Evolutionary conservation across 179 eudicot genomes (phyloP).

Genomic region (Beta lomatogona): DNA sequence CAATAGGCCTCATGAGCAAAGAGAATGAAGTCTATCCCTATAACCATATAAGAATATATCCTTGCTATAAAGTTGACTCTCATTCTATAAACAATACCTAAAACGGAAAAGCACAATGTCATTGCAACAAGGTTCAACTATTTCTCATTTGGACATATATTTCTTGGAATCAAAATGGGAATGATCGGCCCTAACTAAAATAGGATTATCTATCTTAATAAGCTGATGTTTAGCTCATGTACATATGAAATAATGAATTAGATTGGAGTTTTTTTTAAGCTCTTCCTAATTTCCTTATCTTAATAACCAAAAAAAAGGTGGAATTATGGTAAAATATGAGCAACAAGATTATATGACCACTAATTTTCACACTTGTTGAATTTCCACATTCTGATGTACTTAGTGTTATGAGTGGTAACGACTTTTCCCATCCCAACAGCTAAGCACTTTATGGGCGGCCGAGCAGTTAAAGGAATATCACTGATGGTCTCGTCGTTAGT

Average conservation of each 20-base stretch:
- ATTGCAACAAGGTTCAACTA: too few species aligned
- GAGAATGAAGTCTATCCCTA: neutral
- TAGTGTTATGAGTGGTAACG: slow-evolving; percentile 55
- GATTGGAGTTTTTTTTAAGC: too few species aligned
- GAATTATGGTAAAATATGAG: neutral
- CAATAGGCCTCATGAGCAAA: neutral
- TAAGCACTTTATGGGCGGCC: slow-evolving; percentile 66
- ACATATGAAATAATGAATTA: too few species aligned
- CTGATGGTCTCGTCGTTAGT: slow-evolving; percentile 49
- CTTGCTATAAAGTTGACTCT: neutral
- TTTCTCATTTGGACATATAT: too few species aligned
- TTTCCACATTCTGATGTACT: slow-evolving; percentile 58
- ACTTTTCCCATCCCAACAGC: slow-evolving; percentile 79
- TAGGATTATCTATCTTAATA: neutral
- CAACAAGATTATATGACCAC: neutral
- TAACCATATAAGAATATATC: too few species aligned
- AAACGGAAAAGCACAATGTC: neutral
- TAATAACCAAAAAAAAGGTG: neutral
- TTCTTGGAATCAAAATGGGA: neutral
- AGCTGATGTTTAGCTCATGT: neutral
- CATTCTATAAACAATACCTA: neutral
- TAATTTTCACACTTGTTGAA: slow-evolving; percentile 24
- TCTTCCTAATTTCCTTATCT: too few species aligned
- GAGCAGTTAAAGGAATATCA: slow-evolving; percentile 37
- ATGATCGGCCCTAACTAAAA: neutral